These are phyloP conservation scores for Marchantia paleacea DNA, from an alignment of 225 moss, liverwort and hornwort species.

Conservation along the genomic window DNA sequence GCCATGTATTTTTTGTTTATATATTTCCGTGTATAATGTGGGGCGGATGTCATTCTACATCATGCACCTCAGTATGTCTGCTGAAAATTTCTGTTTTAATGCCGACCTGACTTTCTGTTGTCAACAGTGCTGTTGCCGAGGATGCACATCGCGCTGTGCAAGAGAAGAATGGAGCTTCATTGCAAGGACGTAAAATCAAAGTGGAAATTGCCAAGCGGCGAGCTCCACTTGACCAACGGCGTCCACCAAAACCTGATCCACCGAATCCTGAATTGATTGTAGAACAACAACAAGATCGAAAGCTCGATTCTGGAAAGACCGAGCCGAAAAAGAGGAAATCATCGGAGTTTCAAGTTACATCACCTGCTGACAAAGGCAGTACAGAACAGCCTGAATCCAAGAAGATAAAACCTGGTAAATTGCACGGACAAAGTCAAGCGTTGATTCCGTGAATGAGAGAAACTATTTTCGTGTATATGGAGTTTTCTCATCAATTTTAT, in stretches of 20 bases:
- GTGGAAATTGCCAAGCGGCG: conserved; percentile 94
- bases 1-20: too few species aligned
- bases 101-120: not conserved
- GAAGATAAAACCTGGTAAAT: conserved; percentile 47
- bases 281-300: conserved; percentile 18
- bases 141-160: conserved; percentile 86
- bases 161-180: conserved; percentile 60
- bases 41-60: too few species aligned
- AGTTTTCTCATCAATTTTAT: too few species aligned
- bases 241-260: conserved; percentile 44
- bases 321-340: conserved; percentile 53
- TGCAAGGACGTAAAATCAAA: conserved; percentile 93
- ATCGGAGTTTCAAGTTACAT: conserved; percentile 27
- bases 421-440: not conserved
- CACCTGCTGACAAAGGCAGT: conserved; percentile 17
- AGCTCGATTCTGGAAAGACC: conserved; percentile 21
- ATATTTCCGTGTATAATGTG: too few species aligned
- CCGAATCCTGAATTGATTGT: conserved; percentile 5
- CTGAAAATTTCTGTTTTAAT: too few species aligned
- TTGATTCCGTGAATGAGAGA: not conserved
- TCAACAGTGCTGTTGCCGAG: conserved; percentile 75
- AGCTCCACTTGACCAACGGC: conserved; percentile 72
- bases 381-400: conserved; percentile 11
- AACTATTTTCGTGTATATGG: too few species aligned
- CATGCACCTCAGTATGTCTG: too few species aligned